Evolutionary conservation across 768 basidiomycete genomes (phyloP), one percentile per base, ranked within the genome.

Genomic region (Rhizopogon vinicolor): DNA sequence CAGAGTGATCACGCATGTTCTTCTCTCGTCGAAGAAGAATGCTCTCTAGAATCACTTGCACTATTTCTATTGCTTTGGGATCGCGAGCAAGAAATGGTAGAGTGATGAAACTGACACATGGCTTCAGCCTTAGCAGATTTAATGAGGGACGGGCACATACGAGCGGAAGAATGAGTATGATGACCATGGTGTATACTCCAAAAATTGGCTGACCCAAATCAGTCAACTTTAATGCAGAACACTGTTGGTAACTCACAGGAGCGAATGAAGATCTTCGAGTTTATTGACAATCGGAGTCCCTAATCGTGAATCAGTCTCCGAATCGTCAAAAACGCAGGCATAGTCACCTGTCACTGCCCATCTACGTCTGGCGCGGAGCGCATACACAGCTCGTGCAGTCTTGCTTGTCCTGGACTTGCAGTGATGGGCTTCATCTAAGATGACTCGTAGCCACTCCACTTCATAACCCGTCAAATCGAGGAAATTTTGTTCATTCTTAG

Each of bases 221-320:
- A 18, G 14, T 28, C 40, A 18, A 48, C 44, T 16, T 3, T 31
- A 44, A 8, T 43, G 52, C 46, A 51, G 39, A 22, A 18, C 2
- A 18, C 9, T 19, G 39, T 33, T 53, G 22, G 51, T 25, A 19
- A 62, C 80, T 54, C 48, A 85, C 82, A 91, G 68, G 1, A 98
- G 76, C 1, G 93, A 95, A 64, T 89, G 93, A 14, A 98, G 76
- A 63, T 98, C 96, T 62, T 95, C 91, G 6, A 96, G 76, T 59
- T 87, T 85, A 67, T 98, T 98, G 53, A 97, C 91, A 56, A 98
- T 98, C 0, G 96, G 96, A 5, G 96, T 98, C 12, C 93, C 88
- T 81, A 53, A 41, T n/a, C 7, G 41, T 51, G n/a, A 41, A 18
- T 35, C 18, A 51, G 41, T 18, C 28, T 41, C 35, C 22, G 13